A percentile compares a stretch with the other conserved stretches of the same genome.
phyloP scores from a whole-genome alignment of 768 basidiomycete species.

The Hygrocybe coccinea region DNA sequence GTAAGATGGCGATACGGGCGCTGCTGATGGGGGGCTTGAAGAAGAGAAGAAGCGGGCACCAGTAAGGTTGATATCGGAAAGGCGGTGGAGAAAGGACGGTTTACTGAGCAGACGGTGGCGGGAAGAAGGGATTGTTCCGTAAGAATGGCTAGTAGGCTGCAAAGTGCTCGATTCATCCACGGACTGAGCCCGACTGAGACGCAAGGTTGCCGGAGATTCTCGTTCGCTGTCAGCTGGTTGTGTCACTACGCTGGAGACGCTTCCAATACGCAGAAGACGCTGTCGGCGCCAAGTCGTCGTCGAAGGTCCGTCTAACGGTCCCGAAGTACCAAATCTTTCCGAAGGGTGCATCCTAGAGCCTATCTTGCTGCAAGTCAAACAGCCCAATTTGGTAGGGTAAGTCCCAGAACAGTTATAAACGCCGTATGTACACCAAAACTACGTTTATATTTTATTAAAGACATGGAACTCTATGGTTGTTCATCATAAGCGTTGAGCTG shows the following conservation, averaged over 20 bases:
- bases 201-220: neutral
- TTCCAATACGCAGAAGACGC: conserved; percentile 55
- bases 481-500: neutral
- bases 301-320: conserved; percentile 46
- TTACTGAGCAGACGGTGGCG: conserved; percentile 25
- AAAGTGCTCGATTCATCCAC: conserved; percentile 9
- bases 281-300: conserved; percentile 57
- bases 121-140: conserved; percentile 50
- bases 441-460: too few relatives aligned
- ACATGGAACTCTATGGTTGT: neutral
- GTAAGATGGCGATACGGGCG: conserved; percentile 33
- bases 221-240: conserved; percentile 4
- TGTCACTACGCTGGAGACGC: conserved; percentile 20
- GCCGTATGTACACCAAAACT: too few relatives aligned
- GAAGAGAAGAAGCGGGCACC: conserved; percentile 21
- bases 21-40: conserved; percentile 36
- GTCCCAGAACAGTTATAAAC: too few relatives aligned
- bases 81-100: conserved; percentile 29
- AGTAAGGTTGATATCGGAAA: conserved; percentile 30
- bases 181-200: neutral
- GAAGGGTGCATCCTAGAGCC: neutral
- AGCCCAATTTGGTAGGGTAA: too few relatives aligned
- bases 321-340: conserved; percentile 12
- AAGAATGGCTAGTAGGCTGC: conserved; percentile 31
- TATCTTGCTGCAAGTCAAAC: too few relatives aligned